These are phyloP conservation scores for Jaltomata sinuosa DNA, from an alignment of 257 asterid species.

Conservation along the genomic window DNA sequence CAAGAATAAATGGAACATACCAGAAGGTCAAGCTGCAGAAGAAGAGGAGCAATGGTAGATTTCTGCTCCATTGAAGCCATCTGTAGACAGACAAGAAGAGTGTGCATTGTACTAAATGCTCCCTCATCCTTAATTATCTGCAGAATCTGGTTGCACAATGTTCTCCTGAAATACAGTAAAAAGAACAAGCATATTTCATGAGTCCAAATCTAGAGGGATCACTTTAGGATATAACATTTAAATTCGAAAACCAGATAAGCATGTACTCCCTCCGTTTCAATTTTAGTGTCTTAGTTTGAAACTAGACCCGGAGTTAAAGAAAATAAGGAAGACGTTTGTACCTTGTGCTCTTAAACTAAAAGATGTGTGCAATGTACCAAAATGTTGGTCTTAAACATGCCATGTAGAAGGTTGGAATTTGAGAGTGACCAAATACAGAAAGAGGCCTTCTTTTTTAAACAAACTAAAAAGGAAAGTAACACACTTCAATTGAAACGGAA, in stretches of 20 bases:
- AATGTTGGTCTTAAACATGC: too few relatives aligned
- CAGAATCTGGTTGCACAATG: slow-evolving; percentile 48
- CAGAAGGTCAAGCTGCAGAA: slow-evolving; percentile 76
- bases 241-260: background rate
- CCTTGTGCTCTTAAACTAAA: background rate
- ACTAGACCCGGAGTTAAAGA: background rate
- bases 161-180: slow-evolving; percentile 33
- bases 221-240: background rate
- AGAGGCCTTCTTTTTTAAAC: too few relatives aligned
- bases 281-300: background rate
- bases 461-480: background rate
- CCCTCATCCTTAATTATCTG: slow-evolving; percentile 75
- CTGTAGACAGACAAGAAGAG: slow-evolving; percentile 62
- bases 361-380: background rate
- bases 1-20: slow-evolving; percentile 27
- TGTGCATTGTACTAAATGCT: slow-evolving; percentile 70
- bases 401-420: too few relatives aligned
- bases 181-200: background rate
- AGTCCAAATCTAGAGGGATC: background rate
- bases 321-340: background rate
- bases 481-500: background rate
- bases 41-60: slow-evolving; percentile 66
- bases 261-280: background rate
- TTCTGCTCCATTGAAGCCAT: slow-evolving; percentile 82
- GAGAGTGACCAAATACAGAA: too few relatives aligned